These are phyloP conservation scores for Alternaria longipes DNA, from an alignment of 2,329 filamentous ascomycete species.

Conservation along the genomic window DNA sequence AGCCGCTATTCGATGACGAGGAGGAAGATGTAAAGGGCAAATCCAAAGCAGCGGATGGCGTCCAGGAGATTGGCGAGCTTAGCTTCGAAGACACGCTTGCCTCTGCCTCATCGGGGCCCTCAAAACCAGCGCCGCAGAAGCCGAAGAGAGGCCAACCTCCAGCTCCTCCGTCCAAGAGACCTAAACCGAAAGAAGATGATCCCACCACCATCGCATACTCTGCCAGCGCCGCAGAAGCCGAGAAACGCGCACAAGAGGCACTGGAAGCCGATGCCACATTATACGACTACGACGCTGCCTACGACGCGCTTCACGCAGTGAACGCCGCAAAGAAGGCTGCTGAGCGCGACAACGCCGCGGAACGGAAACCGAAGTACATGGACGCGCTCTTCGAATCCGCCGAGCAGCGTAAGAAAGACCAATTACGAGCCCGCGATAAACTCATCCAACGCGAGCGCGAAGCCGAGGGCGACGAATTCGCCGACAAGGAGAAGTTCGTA, in stretches of 20 bases:
- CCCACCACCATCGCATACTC: constrained; percentile 66
- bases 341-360: constrained; percentile 62
- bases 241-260: constrained; percentile 71
- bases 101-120: constrained; percentile 27
- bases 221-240: constrained; percentile 70
- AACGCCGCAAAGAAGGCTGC: constrained; percentile 65
- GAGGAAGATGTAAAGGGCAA: constrained; percentile 60
- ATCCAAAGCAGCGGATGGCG: constrained; percentile 49
- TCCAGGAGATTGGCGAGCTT: constrained; percentile 65
- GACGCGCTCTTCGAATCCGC: constrained; percentile 75
- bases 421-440: constrained; percentile 81
- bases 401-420: constrained; percentile 79
- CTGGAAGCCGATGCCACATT: constrained; percentile 75
- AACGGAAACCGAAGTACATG: constrained; percentile 81
- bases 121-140: constrained; percentile 43
- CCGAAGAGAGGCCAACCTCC: constrained; percentile 48
- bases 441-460: constrained; percentile 79
- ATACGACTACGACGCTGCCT: constrained; percentile 86
- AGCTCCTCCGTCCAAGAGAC: constrained; percentile 52
- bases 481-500: constrained; percentile 86
- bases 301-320: constrained; percentile 74
- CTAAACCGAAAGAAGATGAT: constrained; percentile 42
- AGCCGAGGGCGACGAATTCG: constrained; percentile 81
- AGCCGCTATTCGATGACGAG: constrained; percentile 63
- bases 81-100: constrained; percentile 65